A percentile compares a stretch with the other conserved stretches of the same genome.
phyloP scores from a whole-genome alignment of 75 land plant species.

The Picea sitchensis region DNA sequence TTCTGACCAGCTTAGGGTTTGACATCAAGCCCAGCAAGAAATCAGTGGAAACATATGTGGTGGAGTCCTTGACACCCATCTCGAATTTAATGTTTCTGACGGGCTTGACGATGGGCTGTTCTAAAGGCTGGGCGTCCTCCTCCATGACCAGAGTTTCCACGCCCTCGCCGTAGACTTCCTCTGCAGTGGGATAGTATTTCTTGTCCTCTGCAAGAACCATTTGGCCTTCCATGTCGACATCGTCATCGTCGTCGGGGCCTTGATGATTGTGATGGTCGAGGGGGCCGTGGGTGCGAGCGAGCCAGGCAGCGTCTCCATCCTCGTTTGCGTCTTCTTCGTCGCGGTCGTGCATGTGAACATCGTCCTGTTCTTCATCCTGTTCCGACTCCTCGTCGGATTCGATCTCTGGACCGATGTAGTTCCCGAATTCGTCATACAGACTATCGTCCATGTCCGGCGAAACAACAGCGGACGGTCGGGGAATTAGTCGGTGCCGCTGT shows the following conservation, averaged over 20 bases:
- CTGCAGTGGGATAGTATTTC: constrained; percentile 97
- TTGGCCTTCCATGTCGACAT: constrained; percentile 67
- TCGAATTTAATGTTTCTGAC: constrained; percentile 75
- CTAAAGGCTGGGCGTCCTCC: constrained; percentile 93
- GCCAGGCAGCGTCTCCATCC: constrained; percentile 20
- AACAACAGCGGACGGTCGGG: neutral
- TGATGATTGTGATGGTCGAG: neutral
- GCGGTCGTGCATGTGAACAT: constrained; percentile 24
- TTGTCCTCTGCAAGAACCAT: constrained; percentile 97
- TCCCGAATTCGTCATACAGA: constrained; percentile 97
- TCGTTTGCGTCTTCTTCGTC: neutral
- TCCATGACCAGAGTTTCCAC: constrained; percentile 99
- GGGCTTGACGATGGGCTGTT: constrained; percentile 93
- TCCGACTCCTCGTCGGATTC: constrained; percentile 78
- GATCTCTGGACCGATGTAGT: constrained; percentile 98
- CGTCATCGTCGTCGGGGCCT: constrained; percentile 34
- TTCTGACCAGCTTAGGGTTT: constrained; percentile 78
- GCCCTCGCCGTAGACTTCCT: constrained; percentile 95
- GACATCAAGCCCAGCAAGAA: constrained; percentile 88
- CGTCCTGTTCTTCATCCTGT: constrained; percentile 31
- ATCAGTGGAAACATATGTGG: constrained; percentile 85
- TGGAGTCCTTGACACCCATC: constrained; percentile 72
- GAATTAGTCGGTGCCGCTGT: too few relatives aligned
- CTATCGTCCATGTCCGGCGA: constrained; percentile 72
- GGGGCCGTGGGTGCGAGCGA: constrained; percentile 9